These are phyloP conservation scores for Hymenotorrendiella dingleyae DNA, from an alignment of 2,329 filamentous ascomycete genomes.

Conservation along the genomic window DNA sequence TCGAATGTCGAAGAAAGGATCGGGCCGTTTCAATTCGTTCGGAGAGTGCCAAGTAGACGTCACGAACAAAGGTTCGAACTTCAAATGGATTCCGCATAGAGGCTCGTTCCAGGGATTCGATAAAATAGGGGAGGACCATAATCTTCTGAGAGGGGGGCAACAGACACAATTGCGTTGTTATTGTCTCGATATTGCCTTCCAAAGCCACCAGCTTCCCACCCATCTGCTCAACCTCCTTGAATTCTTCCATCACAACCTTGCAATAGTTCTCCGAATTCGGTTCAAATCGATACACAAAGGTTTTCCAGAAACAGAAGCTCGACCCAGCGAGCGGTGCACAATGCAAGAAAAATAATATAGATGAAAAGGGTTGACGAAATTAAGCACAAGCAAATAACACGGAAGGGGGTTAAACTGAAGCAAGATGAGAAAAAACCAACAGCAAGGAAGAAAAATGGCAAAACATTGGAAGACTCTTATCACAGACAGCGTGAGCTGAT, in stretches of 20 bases:
- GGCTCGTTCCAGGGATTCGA: slow-evolving; percentile 18
- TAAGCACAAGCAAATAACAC: no score
- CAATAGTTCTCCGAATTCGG: not conserved
- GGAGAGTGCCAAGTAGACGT: slow-evolving; percentile 44
- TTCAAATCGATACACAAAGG: not conserved
- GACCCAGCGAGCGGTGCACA: no score
- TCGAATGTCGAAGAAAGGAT: slow-evolving; percentile 44
- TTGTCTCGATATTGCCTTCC: slow-evolving; percentile 48
- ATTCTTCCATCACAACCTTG: slow-evolving; percentile 4
- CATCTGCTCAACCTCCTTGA: not conserved
- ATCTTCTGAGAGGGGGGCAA: slow-evolving; percentile 54
- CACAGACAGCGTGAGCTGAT: no score
- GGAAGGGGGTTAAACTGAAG: no score
- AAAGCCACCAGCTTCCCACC: slow-evolving; percentile 52
- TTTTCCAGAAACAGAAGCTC: no score
- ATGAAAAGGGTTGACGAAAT: no score
- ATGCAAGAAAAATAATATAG: no score
- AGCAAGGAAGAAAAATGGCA: no score
- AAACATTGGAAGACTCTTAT: no score
- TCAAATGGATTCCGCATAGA: slow-evolving; percentile 33
- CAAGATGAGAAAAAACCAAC: no score
- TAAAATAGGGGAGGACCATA: slow-evolving; percentile 43
- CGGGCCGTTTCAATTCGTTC: slow-evolving; percentile 43
- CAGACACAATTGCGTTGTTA: slow-evolving; percentile 54
- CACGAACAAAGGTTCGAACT: slow-evolving; percentile 38